phyloP scores from a whole-genome alignment of 1,139 yeast species.

The Candida glucosophila region DNA sequence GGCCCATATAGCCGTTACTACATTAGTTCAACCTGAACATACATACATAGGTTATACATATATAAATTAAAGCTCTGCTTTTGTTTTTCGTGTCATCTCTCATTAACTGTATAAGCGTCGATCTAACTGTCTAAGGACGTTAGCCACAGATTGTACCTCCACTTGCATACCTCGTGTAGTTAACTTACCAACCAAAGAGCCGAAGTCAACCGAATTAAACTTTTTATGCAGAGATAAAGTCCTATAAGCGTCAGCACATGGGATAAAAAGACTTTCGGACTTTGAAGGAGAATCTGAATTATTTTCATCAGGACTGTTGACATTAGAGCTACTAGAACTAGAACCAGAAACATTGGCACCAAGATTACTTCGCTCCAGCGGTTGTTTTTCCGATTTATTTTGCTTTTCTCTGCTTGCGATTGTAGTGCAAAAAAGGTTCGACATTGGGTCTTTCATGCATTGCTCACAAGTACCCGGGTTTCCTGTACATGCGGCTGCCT shows the following conservation, averaged over 20 bases:
- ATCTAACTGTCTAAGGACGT: conserved; percentile 72
- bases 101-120: conserved; percentile 48
- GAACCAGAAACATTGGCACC: conserved; percentile 5
- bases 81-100: too few species aligned
- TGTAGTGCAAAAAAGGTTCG: conserved; percentile 79
- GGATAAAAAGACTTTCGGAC: conserved; percentile 47
- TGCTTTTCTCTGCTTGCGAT: conserved; percentile 50
- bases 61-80: too few species aligned
- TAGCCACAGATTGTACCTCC: conserved; percentile 80
- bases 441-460: conserved; percentile 84
- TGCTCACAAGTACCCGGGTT: conserved; percentile 82
- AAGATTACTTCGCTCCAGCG: conserved; percentile 4
- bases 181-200: conserved; percentile 64
- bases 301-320: conserved; percentile 7
- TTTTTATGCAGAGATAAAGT: conserved; percentile 75
- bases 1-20: too few species aligned
- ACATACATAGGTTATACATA: too few species aligned
- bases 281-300: conserved; percentile 4
- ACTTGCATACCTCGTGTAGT: conserved; percentile 83
- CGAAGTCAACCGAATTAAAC: conserved; percentile 64
- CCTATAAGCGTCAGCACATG: conserved; percentile 83
- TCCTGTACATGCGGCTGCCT: conserved; percentile 59
- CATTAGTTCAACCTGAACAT: too few species aligned
- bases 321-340: conserved; percentile 1
- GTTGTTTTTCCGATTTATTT: conserved; percentile 6